phyloP scores from a whole-genome alignment of 352 stramenopile species.

The Poterioochromonas sp. region DNA sequence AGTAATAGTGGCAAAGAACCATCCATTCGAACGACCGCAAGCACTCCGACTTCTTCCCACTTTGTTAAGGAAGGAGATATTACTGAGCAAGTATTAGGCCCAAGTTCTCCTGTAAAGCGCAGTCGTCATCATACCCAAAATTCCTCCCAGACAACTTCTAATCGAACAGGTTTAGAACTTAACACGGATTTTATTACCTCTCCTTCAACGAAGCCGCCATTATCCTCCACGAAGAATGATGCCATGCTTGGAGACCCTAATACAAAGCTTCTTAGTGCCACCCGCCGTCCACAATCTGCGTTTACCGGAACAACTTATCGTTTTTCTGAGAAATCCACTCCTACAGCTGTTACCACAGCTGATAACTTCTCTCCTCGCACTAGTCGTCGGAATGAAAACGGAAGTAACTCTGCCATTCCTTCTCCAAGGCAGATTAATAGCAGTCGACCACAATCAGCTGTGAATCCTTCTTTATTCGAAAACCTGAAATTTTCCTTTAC shows the following conservation, averaged over 20 bases:
- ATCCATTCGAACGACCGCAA: background rate
- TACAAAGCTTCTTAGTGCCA: background rate
- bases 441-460: conserved; percentile 13
- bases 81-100: background rate
- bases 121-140: too few relatives aligned
- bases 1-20: background rate
- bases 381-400: too few relatives aligned
- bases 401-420: too few relatives aligned
- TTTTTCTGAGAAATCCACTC: background rate
- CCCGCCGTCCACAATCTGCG: background rate
- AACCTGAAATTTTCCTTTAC: background rate
- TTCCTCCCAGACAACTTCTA: too few relatives aligned
- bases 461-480: too few relatives aligned
- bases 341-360: background rate
- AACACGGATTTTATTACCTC: too few relatives aligned
- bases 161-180: background rate
- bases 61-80: conserved; percentile 32
- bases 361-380: too few relatives aligned
- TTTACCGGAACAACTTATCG: background rate
- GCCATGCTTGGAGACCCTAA: background rate
- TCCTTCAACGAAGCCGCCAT: too few relatives aligned
- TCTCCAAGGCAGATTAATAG: too few relatives aligned
- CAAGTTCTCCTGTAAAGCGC: background rate
- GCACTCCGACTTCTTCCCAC: background rate
- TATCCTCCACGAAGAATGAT: background rate